Conservation (phyloP, 2,329 filamentous ascomycete genomes). For the Colletotrichum sp. region DNA sequence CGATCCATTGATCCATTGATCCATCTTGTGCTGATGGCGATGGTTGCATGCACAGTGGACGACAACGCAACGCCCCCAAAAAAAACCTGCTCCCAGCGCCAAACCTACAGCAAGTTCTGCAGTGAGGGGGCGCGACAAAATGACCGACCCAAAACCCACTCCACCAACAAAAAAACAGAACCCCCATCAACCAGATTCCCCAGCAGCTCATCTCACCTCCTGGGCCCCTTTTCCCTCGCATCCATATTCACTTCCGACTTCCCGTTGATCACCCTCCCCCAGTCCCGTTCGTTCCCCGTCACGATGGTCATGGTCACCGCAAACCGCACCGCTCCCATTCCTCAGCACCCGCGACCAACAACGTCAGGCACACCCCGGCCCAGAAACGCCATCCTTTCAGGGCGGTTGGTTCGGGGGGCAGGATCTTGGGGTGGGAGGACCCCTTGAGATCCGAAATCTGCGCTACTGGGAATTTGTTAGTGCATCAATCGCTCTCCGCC, state of each 20-base stretch:
- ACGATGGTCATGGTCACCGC: background rate
- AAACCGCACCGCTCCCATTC: background rate
- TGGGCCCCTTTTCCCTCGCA: background rate
- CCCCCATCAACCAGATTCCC: background rate
- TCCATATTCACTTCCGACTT: background rate
- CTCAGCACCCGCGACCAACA: background rate
- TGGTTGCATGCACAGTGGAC: background rate
- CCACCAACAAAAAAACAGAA: background rate
- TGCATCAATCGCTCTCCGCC: background rate
- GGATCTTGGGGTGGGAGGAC: background rate
- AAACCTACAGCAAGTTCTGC: background rate
- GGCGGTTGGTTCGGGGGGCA: background rate
- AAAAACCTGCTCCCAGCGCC: background rate
- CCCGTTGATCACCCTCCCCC: background rate
- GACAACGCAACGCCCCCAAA: background rate
- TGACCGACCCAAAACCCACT: background rate
- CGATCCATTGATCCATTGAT: background rate
- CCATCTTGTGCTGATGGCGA: background rate
- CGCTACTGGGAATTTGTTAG: background rate
- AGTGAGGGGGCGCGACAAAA: background rate
- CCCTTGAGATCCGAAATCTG: background rate
- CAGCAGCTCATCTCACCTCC: background rate
- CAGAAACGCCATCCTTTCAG: background rate
- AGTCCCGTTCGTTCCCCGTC: background rate
- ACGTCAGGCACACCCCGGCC: background rate